Evolutionary conservation across 805 yeast species (phyloP).

Genomic region (Saccharomycopsis sp.): DNA sequence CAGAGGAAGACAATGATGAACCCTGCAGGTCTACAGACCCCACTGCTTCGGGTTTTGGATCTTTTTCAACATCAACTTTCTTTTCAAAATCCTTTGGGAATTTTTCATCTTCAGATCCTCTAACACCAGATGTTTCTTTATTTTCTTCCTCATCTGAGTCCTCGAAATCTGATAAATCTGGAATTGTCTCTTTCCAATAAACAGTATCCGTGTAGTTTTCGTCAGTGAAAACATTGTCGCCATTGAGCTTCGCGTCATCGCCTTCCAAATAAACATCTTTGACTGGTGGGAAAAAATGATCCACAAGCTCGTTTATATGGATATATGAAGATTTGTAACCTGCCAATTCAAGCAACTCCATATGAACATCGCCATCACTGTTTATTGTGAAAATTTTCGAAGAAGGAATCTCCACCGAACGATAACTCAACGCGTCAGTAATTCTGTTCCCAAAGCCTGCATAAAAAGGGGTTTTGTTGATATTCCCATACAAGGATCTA

Average conservation of each 20-base stretch:
- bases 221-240: conserved; percentile 30
- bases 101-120: conserved; percentile 6
- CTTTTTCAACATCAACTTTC: conserved; percentile 24
- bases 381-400: conserved; percentile 93
- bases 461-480: conserved; percentile 65
- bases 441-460: conserved; percentile 97
- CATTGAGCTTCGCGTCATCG: conserved; percentile 27
- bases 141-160: conserved; percentile 27
- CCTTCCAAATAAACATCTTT: conserved; percentile 19
- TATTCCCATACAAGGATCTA: conserved; percentile 48
- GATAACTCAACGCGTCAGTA: conserved; percentile 90
- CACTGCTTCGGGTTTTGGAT: not conserved
- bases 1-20: not conserved
- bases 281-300: conserved; percentile 93
- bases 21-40: not conserved
- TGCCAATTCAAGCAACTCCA: conserved; percentile 90
- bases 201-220: conserved; percentile 78
- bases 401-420: conserved; percentile 89
- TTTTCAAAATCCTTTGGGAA: conserved; percentile 2
- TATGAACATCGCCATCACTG: conserved; percentile 93
- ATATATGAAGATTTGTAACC: conserved; percentile 86
- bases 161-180: conserved; percentile 49
- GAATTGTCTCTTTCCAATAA: conserved; percentile 83
- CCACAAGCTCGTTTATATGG: conserved; percentile 86
- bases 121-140: conserved; percentile 21